phyloP scores from a whole-genome alignment of 345 rosid genomes.

The Syzygium grande region DNA sequence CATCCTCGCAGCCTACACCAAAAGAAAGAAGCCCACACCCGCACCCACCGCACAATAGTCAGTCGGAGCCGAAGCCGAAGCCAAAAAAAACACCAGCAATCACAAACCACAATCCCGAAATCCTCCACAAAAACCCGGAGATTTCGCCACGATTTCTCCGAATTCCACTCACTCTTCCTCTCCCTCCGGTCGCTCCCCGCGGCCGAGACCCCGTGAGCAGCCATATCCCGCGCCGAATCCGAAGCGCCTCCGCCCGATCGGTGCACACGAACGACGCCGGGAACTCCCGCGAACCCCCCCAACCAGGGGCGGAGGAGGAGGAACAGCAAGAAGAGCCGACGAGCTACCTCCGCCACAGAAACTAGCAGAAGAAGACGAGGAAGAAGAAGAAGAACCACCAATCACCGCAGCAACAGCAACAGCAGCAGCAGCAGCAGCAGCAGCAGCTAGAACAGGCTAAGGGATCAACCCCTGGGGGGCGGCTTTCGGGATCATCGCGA shows the following conservation, averaged over 20 bases:
- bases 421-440: neutral
- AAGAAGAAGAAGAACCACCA: neutral
- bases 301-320: neutral
- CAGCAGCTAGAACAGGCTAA: neutral
- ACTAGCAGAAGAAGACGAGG: neutral
- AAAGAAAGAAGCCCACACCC: neutral
- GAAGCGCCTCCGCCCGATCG: neutral
- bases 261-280: neutral
- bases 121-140: neutral
- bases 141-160: neutral
- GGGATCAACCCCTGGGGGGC: neutral
- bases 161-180: neutral
- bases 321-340: neutral
- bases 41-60: neutral
- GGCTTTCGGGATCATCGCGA: neutral
- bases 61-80: neutral
- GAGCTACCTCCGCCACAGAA: neutral
- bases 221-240: neutral
- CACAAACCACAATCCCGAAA: neutral
- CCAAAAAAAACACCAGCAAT: neutral
- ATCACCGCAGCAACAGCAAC: neutral
- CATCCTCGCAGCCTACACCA: slow-evolving; percentile 21
- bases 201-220: neutral
- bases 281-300: neutral
- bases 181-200: slow-evolving; percentile 1